Evolutionary conservation across 2,329 filamentous ascomycete genomes (phyloP).

Genomic region (Colletotrichum sp.): DNA sequence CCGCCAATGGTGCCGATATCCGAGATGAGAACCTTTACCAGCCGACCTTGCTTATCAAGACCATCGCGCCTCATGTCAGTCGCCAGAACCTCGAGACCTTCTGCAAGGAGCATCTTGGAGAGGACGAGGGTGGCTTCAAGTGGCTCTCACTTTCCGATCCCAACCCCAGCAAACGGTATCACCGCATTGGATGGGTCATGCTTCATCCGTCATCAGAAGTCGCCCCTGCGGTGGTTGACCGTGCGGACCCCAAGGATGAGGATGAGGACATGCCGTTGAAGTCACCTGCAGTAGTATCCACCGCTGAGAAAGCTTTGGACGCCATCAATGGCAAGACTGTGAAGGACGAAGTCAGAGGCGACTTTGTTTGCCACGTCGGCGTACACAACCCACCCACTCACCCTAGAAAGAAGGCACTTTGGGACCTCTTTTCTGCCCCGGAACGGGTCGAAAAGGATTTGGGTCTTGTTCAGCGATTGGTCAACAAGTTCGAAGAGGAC

Average conservation of each 20-base stretch:
- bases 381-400: constrained; percentile 89
- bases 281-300: constrained; percentile 55
- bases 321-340: constrained; percentile 99
- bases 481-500: constrained; percentile 84
- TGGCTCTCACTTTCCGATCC: constrained; percentile 96
- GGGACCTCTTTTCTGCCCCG: constrained; percentile 94
- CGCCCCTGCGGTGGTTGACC: constrained; percentile 60
- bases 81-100: constrained; percentile 92
- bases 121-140: constrained; percentile 90
- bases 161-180: constrained; percentile 95
- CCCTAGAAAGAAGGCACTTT: constrained; percentile 91
- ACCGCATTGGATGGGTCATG: constrained; percentile 98
- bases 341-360: constrained; percentile 89
- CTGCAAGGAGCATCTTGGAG: constrained; percentile 91
- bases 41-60: constrained; percentile 96
- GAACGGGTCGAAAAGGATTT: constrained; percentile 94
- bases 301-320: constrained; percentile 86
- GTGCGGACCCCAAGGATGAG: constrained; percentile 76
- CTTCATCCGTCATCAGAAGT: constrained; percentile 80
- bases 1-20: constrained; percentile 82
- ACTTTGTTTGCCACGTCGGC: constrained; percentile 97
- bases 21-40: constrained; percentile 88
- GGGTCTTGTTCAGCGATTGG: constrained; percentile 79
- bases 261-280: constrained; percentile 64
- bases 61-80: constrained; percentile 94